These are phyloP conservation scores for Tetrahymena borealis DNA, from an alignment of 73 alveolate species.

Conservation along the genomic window DNA sequence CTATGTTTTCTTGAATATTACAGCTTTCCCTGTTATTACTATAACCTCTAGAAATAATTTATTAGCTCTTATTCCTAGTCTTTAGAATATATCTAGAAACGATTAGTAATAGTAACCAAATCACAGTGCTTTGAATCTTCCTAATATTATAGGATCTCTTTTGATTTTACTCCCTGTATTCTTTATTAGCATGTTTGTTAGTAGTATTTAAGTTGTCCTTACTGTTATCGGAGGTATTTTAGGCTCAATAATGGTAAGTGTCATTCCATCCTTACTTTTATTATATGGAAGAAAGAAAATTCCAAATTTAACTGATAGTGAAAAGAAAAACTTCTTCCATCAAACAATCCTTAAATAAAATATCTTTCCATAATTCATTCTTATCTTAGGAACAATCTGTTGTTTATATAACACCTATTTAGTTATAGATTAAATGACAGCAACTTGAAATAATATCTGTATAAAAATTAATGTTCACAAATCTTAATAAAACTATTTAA, in stretches of 20 bases:
- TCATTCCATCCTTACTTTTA: not conserved
- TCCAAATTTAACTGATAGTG: not conserved
- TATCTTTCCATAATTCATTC: not conserved
- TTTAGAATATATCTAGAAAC: not conserved
- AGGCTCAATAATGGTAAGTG: not conserved
- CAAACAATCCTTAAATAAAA: not conserved
- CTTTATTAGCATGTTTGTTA: not conserved
- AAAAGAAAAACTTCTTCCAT: not conserved
- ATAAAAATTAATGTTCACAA: not conserved
- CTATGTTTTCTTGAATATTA: slow-evolving; percentile 31
- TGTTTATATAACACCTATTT: not conserved
- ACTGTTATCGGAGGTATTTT: not conserved
- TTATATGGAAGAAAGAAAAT: not conserved
- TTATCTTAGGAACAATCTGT: not conserved
- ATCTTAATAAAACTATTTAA: no score
- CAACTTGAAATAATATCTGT: not conserved
- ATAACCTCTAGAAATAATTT: not conserved
- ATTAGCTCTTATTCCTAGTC: not conserved
- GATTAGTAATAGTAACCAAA: not conserved
- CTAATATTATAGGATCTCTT: not conserved
- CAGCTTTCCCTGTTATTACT: slow-evolving; percentile 32
- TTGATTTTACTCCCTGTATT: not conserved
- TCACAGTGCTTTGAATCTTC: not conserved
- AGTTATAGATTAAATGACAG: not conserved
- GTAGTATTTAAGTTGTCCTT: not conserved